Base-by-base conservation (phyloP, 176 grass and related monocot genomes). In the Paspalum notatum region DNA sequence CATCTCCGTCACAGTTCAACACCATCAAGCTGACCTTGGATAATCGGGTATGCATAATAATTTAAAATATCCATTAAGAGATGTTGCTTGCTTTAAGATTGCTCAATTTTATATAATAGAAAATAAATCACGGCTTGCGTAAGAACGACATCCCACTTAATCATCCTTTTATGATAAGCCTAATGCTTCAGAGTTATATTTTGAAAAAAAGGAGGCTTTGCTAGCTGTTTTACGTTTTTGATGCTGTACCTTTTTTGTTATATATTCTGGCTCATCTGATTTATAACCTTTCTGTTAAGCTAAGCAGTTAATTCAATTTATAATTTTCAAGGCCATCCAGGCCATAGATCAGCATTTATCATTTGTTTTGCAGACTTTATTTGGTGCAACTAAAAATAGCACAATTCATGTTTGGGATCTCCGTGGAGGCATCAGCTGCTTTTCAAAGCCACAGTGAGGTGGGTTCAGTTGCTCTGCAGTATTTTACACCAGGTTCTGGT, bases 381-480 rank as follows among this genome's bases (percentile, higher is more conserved):
- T 94, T 84, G 95, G 81, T 48, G 95, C 92, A 77, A 90, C 77
- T 64, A 89, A 78, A 93, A 73, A 86, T 78, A 92, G 95, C 41
- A 83, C 74, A 6, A 82, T 98, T 75, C 79, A 98, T 89, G 88
- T 62, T 32, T 98, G 95, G 95, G 92, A 98, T 89, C 81, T 94
- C 17, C 86, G 95, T 64, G 90, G 95, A 87, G 95, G n/a, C 85
- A 67, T 94, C 95, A 49, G 83, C 86, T 82, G 95, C 95, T 93
- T 98, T 94, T 82, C 90, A 98, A 85, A 94, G 78, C 80, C 83
- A 91, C 76, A 98, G 79, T 73, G 88, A 93, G 88, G 95, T 98
- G 53, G 8, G 45, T 66, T 51, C 26, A 13, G 24, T 16, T 70
- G 66, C 64, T 72, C 56, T 71, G 52, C 39, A 56, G 58, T 24